Percentiles rank a stretch among this genome's conserved stretches.
phyloP scores from a whole-genome alignment of 2,329 filamentous ascomycete species.

The Aspergillus felis region DNA sequence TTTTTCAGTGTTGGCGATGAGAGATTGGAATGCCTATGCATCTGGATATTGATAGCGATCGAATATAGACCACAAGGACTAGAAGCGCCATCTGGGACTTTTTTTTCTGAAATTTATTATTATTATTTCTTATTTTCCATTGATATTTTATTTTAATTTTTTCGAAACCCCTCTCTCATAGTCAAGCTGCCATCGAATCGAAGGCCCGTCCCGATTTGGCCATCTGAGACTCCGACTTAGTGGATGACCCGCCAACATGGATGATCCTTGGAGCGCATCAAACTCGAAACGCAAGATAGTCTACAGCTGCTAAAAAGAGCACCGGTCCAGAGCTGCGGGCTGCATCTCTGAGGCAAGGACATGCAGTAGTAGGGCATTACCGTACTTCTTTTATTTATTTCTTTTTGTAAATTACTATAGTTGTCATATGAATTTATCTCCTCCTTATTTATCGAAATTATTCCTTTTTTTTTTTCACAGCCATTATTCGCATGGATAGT shows the following conservation, averaged over 20 bases:
- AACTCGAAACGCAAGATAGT: slow-evolving; percentile 17
- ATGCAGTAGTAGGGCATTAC: slow-evolving; percentile 16
- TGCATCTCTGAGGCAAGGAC: slow-evolving; percentile 15
- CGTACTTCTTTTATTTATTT: slow-evolving; percentile 3
- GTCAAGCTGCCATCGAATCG: not conserved
- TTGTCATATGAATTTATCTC: slow-evolving; percentile 3
- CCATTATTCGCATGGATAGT: not conserved
- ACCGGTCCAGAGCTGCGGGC: slow-evolving; percentile 10
- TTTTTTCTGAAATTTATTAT: not conserved
- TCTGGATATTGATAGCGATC: slow-evolving; percentile 8
- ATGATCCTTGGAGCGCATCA: slow-evolving; percentile 22
- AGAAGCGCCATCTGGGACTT: not conserved
- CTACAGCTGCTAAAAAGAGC: slow-evolving; percentile 12
- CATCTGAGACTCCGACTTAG: slow-evolving; percentile 1
- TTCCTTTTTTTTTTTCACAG: not conserved
- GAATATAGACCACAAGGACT: not conserved
- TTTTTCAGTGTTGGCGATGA: slow-evolving; percentile 9
- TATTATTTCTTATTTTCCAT: not conserved
- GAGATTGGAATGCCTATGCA: not conserved
- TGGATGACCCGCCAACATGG: slow-evolving; percentile 17
- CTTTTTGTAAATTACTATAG: not conserved
- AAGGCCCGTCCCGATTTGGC: slow-evolving; percentile 1
- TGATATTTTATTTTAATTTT: not conserved
- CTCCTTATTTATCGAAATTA: slow-evolving; percentile 5
- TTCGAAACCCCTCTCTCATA: not conserved